phyloP scores from a whole-genome alignment of 1,284 basidiomycete species.

The Mycena citricolor region DNA sequence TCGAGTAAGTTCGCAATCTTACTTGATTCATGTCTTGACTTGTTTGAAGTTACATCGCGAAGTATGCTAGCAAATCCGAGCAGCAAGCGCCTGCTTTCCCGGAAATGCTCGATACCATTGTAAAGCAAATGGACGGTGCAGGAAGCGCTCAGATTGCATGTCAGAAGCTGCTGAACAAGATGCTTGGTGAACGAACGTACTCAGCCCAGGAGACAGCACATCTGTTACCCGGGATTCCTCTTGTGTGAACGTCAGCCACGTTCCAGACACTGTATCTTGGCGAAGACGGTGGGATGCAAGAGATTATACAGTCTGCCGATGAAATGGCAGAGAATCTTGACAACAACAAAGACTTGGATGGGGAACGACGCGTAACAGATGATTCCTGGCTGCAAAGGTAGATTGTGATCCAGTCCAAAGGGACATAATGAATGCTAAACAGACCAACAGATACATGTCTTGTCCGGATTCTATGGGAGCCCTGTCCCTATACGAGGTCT shows the following conservation, averaged over 20 bases:
- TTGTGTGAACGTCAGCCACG: constrained; percentile 16
- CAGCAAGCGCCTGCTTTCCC: constrained; percentile 19
- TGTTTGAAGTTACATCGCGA: constrained; percentile 17
- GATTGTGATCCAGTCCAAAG: background rate
- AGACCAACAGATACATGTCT: constrained; percentile 4
- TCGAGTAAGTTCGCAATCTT: constrained; percentile 17
- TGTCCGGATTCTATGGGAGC: background rate
- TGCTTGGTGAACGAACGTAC: constrained; percentile 24
- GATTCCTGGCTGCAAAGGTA: constrained; percentile 17
- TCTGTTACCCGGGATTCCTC: constrained; percentile 22
- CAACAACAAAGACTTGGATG: background rate
- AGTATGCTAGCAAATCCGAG: constrained; percentile 23
- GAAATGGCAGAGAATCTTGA: constrained; percentile 1
- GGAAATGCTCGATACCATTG: constrained; percentile 10
- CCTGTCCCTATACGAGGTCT: background rate
- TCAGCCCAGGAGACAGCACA: constrained; percentile 25
- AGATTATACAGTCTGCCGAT: too few relatives aligned
- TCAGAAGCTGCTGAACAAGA: constrained; percentile 26
- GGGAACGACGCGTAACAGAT: constrained; percentile 7
- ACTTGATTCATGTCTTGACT: too few relatives aligned
- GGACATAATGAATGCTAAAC: background rate
- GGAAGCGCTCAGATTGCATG: constrained; percentile 11
- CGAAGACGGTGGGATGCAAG: constrained; percentile 12
- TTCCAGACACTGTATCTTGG: constrained; percentile 15
- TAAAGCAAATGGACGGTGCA: constrained; percentile 2